Conservation (phyloP, 495 filamentous ascomycete genomes). For the Aspergillus ellipticus region DNA sequence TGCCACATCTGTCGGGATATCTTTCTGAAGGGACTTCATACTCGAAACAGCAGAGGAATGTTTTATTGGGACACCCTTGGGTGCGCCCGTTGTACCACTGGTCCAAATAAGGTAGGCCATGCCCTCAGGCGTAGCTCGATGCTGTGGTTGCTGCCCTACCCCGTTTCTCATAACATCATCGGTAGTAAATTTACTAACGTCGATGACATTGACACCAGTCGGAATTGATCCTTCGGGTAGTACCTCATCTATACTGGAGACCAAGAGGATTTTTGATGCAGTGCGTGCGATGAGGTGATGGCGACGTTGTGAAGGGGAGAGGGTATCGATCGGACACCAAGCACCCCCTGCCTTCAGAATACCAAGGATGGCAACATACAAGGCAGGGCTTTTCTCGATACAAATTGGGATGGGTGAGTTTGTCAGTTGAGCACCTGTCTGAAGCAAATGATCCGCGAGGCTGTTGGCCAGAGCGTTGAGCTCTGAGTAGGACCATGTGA, state of each 20-base stretch:
- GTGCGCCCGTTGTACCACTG: slow-evolving; percentile 80
- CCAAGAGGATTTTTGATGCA: slow-evolving; percentile 21
- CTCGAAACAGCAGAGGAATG: slow-evolving; percentile 35
- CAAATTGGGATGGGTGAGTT: slow-evolving; percentile 63
- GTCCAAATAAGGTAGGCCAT: slow-evolving; percentile 75
- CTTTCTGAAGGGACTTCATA: slow-evolving; percentile 29
- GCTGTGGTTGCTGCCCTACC: background rate
- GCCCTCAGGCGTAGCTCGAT: slow-evolving; percentile 27
- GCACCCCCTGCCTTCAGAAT: slow-evolving; percentile 62
- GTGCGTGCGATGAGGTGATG: slow-evolving; percentile 33
- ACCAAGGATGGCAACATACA: slow-evolving; percentile 75
- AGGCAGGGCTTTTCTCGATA: slow-evolving; percentile 76
- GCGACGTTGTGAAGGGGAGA: slow-evolving; percentile 31
- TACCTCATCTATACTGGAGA: slow-evolving; percentile 19
- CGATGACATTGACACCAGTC: slow-evolving; percentile 19
- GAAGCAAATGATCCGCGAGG: slow-evolving; percentile 24
- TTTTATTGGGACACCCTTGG: slow-evolving; percentile 53
- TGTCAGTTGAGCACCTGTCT: slow-evolving; percentile 17
- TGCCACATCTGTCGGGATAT: slow-evolving; percentile 25
- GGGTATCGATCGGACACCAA: slow-evolving; percentile 39
- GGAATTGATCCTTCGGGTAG: slow-evolving; percentile 26
- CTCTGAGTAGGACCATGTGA: slow-evolving; percentile 28
- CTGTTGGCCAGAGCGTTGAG: slow-evolving; percentile 26
- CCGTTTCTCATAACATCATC: background rate
- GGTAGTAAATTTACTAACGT: slow-evolving; percentile 18